Evolutionary conservation across 768 basidiomycete species (phyloP).

Genomic region (Coprinopsis cinerea): DNA sequence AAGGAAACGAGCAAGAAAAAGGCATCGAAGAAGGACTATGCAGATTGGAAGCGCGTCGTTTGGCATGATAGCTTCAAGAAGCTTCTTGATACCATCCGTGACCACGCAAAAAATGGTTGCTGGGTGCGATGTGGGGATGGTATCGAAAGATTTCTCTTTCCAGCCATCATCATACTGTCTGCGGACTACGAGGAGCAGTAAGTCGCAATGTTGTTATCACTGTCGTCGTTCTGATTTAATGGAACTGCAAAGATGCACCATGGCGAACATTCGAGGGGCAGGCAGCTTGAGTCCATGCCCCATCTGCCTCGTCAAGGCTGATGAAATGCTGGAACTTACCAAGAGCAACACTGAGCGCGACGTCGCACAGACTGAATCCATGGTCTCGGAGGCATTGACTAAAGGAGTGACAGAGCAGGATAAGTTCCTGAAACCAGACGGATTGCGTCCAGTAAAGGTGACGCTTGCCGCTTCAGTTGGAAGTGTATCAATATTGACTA

Average conservation of each 20-base stretch:
- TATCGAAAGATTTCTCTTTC: constrained; percentile 24
- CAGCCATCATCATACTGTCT: constrained; percentile 31
- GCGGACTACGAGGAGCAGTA: constrained; percentile 45
- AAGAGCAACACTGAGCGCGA: neutral
- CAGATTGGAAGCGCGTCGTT: constrained; percentile 27
- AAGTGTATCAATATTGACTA: constrained; percentile 16
- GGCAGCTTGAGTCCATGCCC: constrained; percentile 26
- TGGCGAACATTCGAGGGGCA: constrained; percentile 28
- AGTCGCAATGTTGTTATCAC: constrained; percentile 3
- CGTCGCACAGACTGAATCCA: neutral
- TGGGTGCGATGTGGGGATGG: constrained; percentile 14
- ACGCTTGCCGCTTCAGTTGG: constrained; percentile 14
- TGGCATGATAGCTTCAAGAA: constrained; percentile 30
- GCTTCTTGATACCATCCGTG: constrained; percentile 22
- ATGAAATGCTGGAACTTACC: neutral
- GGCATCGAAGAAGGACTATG: constrained; percentile 25
- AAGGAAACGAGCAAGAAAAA: constrained; percentile 23
- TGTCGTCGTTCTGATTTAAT: neutral
- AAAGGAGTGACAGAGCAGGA: neutral
- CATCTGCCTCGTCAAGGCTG: constrained; percentile 28
- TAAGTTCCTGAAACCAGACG: neutral
- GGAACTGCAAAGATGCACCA: constrained; percentile 23
- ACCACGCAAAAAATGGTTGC: constrained; percentile 10
- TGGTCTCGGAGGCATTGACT: neutral
- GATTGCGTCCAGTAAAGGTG: constrained; percentile 11